Evolutionary conservation across 2,329 filamentous ascomycete species (phyloP), one percentile per base, ranked within the genome.

Genomic region (Didymella lethalis): DNA sequence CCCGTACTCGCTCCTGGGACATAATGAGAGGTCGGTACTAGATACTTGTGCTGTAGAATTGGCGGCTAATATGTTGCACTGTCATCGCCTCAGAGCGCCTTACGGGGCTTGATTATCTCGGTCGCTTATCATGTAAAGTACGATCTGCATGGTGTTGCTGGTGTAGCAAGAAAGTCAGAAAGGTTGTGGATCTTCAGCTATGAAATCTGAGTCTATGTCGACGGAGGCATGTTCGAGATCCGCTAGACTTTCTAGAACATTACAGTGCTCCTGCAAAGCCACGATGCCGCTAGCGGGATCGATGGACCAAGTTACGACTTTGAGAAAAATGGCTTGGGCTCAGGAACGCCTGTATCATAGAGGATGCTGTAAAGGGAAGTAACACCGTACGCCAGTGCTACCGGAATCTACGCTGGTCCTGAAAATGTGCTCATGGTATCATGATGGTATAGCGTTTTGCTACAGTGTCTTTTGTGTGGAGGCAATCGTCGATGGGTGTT

Each of bases 351-450:
- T 47, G 32, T 3, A 41, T 43, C 34, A n/a, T 45, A 11, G 7
- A 23, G 44, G 20, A 25, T 23, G 11, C 51, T 29, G 16, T 40
- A 62, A 32, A 23, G 25, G 51, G 59, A 48, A 48, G 43, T 16
- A 49, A 23, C 26, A 29, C 61, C 59, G 54, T 54, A 48, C 53
- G 48, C 57, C 49, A 50, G 52, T 43, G 45, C 55, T 45, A 50
- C 51, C 38, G 20, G 46, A 53, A 34, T 34, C 36, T 43, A 36
- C 31, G 26, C 25, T 16, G n/a, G 28, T 18, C 7, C 6, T 45
- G 23, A 3, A n/a, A 18, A 31, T 23, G 6, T 23, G 16, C 29
- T 44, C 12, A n/a, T 40, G 18, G 16, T 25, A 53, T 29, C 18
- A 18, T 29, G 40, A 47, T 16, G n/a, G 20, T 10, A 16, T 28